Evolutionary conservation across 1,284 basidiomycete species (phyloP), one percentile per base, ranked within the genome.

Genomic region (Cryptococcus sp.): DNA sequence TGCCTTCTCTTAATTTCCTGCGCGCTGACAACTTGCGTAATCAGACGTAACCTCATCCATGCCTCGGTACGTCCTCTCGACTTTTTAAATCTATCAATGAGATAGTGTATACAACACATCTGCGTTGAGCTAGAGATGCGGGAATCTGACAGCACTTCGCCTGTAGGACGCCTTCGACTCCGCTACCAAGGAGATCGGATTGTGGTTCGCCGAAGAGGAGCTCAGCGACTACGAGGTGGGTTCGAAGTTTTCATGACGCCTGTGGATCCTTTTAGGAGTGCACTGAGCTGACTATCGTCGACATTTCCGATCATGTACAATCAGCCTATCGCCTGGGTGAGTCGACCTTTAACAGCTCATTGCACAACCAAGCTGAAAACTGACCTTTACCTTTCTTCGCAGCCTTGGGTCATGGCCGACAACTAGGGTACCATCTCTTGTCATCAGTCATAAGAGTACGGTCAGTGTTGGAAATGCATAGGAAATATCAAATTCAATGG

Each of bases 151-250:
- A 15, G 4, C 11, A 20, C 3, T 17, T 44, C 7, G 29, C 40
- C 43, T 17, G 25, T 46, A 67, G 62, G 80, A 81, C 77, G 75
- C 75, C 49, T 78, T 78, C 67, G 80, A 81, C 45, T 73, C 77
- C 50, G 80, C 80, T 45, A 80, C 79, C 68, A 74, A 80, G 72
- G 80, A 81, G 74, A 80, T 81, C 59, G 79, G 75, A 45, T 78
- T 80, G 46, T 80, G 80, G 79, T 81, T 80, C 74, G 70, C 73
- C 64, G 65, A 73, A 55, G 65, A 67, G 64, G 78, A 80, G 71
- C 70, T 80, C 52, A 73, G 72, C 58, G 69, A 75, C 57, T 79
- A 79, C 77, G 67, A 72, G 64, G 65, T 67, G 53, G 51, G 65
- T 54, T 11, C 6, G 7, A 2, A 43, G 2, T 38, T 19, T 10